Evolutionary conservation across 306 rosid genomes (phyloP), one percentile per base, ranked within the genome.

Genomic region (Vachellia pachyceras): DNA sequence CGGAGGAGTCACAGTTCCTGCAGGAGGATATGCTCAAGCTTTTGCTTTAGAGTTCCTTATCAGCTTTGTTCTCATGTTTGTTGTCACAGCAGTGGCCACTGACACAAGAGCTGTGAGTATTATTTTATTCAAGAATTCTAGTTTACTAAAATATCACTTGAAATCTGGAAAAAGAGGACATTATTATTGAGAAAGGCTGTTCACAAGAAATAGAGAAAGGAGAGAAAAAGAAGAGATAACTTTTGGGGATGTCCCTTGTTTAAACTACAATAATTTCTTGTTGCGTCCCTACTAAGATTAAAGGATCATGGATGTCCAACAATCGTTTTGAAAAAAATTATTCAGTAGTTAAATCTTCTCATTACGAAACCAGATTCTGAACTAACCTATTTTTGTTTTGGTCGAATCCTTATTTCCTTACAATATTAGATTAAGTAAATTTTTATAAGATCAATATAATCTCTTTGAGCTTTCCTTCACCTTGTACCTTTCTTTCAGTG

Each of bases 11-110:
- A 93, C 98, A 0, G 94, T 95, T 82, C 95, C 97, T 87, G 87
- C 96, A 0, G 95, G 89, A 44, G 88, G 84, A 79, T 79, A 87
- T 79, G 91, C 88, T 1, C 95, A 91, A 82, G 93, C 97, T 86
- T 93, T 95, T 84, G 92, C 92, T 76, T 73, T 93, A 47, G 98
- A 91, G 73, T 90, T 93, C 78, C 85, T 93, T 60, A 95, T 93
- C 81, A 82, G 81, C 82, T 95, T 93, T 86, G 91, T 87, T 84
- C 97, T 95, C 85, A 95, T 93, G 98, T 95, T 95, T 45, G 97
- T 93, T 70, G 87, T 90, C 88, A 95, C 99, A 22, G 99, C 90
- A 0, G 96, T 95, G 0, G 97, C 99, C 84, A 95, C 96, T 50
- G 97, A 91, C 83, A 91, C 94, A 3, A 86, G 95, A 82, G 97